Percentiles rank a stretch among this genome's conserved stretches.
Evolutionary conservation across 768 basidiomycete genomes (phyloP).

Genomic region (Obba rivulosa): DNA sequence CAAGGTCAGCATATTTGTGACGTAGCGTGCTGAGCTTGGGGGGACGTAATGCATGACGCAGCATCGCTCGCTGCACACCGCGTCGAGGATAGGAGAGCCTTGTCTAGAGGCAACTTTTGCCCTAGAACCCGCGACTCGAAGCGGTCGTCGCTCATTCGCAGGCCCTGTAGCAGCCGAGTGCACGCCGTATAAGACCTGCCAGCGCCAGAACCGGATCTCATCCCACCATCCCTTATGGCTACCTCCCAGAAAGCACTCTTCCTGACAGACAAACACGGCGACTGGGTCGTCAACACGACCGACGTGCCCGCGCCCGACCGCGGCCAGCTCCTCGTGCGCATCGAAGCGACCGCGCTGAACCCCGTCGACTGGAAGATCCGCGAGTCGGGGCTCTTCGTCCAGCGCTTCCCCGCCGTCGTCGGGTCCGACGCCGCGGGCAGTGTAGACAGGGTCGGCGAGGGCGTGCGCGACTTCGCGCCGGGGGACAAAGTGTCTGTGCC

Average conservation of each 20-base stretch:
- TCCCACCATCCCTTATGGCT: constrained; percentile 1
- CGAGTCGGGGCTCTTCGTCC: constrained; percentile 21
- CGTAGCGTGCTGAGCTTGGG: too few species aligned
- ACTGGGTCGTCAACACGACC: constrained; percentile 1
- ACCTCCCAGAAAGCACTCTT: constrained; percentile 13
- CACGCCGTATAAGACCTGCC: too few species aligned
- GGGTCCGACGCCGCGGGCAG: constrained; percentile 26
- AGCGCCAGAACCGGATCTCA: too few species aligned
- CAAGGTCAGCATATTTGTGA: too few species aligned
- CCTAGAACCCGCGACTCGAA: too few species aligned
- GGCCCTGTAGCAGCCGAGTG: too few species aligned
- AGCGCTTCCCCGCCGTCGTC: constrained; percentile 26
- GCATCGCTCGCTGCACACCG: too few species aligned
- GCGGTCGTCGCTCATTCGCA: too few species aligned
- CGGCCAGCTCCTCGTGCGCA: constrained; percentile 43
- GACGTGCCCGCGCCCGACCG: constrained; percentile 36
- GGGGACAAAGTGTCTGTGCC: constrained; percentile 36
- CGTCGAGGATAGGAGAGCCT: too few species aligned
- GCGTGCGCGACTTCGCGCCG: constrained; percentile 29
- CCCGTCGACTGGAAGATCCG: constrained; percentile 52
- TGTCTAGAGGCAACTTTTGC: too few species aligned
- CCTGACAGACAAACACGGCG: constrained; percentile 1
- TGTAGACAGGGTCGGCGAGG: constrained; percentile 34
- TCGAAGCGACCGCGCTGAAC: constrained; percentile 44
- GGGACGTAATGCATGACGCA: too few species aligned